These are phyloP conservation scores for Infundibulicybe gibba DNA, from an alignment of 768 basidiomycete species.

Conservation along the genomic window DNA sequence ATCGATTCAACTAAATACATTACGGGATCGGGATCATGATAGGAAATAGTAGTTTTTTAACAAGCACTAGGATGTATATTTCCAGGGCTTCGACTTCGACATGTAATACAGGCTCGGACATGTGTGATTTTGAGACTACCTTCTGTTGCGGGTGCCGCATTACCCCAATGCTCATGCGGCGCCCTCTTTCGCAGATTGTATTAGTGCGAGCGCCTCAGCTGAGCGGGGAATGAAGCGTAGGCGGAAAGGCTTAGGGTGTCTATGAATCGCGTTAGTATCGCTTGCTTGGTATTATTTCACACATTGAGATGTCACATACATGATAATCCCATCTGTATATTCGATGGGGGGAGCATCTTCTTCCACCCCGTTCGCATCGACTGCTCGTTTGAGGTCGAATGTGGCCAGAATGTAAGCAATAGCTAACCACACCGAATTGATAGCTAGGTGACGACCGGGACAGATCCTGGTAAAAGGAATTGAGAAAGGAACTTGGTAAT, in stretches of 20 bases:
- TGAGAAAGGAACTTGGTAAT: neutral
- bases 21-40: no score
- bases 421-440: neutral
- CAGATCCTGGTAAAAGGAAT: neutral
- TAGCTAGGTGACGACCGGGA: neutral
- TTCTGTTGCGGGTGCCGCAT: no score
- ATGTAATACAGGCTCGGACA: no score
- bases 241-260: neutral
- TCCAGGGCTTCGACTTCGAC: no score
- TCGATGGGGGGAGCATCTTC: neutral
- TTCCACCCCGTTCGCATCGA: neutral
- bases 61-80: no score
- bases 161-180: no score
- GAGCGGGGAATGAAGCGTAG: neutral
- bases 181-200: neutral
- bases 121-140: no score
- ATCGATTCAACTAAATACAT: no score
- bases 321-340: neutral
- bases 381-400: neutral
- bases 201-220: neutral
- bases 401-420: neutral
- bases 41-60: no score
- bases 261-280: neutral
- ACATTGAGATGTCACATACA: neutral
- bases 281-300: neutral